A percentile compares a stretch with the other conserved stretches of the same genome.
Conservation (phyloP, 345 rosid genomes). For the Lumnitzera littorea region DNA sequence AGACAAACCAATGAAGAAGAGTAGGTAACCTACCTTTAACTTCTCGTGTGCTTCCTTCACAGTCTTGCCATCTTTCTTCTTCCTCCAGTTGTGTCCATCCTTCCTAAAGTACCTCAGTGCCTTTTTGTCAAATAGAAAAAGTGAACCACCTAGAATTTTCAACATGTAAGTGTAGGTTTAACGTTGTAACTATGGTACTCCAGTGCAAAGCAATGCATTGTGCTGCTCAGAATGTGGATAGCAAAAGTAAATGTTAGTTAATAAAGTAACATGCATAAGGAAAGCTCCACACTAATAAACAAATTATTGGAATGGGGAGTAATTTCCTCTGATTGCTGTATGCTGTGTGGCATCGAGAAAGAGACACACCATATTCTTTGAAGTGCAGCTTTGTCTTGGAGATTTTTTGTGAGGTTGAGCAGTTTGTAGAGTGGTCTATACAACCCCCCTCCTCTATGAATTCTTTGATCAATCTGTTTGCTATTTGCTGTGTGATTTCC, state of each 20-base stretch:
- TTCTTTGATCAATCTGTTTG: too few species aligned
- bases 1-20: not conserved
- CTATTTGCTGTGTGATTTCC: too few species aligned
- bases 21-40: conserved; percentile 43
- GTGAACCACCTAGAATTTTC: conserved; percentile 69
- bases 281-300: too few species aligned
- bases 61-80: conserved; percentile 83
- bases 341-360: too few species aligned
- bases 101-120: conserved; percentile 86
- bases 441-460: too few species aligned
- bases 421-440: too few species aligned
- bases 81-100: conserved; percentile 94
- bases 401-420: too few species aligned
- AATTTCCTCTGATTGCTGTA: too few species aligned
- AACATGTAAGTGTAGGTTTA: conserved; percentile 18
- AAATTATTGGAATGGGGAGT: too few species aligned
- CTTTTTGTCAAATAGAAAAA: conserved; percentile 87
- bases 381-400: too few species aligned
- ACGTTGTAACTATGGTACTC: not conserved
- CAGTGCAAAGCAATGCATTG: not conserved
- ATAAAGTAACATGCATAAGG: too few species aligned
- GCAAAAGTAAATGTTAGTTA: not conserved
- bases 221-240: not conserved
- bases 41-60: conserved; percentile 93
- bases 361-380: too few species aligned